phyloP scores from a whole-genome alignment of 345 rosid species.

The Anacardium occidentale region DNA sequence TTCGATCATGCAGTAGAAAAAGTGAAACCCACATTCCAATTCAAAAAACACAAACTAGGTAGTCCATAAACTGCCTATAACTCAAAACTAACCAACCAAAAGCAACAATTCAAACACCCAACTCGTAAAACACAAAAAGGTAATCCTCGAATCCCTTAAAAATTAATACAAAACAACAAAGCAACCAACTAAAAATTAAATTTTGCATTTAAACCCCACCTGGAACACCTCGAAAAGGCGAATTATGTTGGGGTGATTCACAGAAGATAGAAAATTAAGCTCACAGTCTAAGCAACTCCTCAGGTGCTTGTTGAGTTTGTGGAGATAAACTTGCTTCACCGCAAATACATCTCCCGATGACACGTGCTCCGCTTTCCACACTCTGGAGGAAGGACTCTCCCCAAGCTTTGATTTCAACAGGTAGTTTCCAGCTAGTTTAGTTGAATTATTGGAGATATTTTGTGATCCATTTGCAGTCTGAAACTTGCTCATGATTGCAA shows the following conservation, averaged over 20 bases:
- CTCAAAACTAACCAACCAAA: background rate
- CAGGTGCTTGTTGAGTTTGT: conserved; percentile 51
- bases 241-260: conserved; percentile 58
- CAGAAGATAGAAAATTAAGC: conserved; percentile 55
- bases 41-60: background rate
- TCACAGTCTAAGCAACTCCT: conserved; percentile 48
- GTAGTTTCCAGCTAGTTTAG: conserved; percentile 29
- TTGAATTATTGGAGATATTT: background rate
- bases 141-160: background rate
- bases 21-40: too few relatives aligned
- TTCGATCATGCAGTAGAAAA: too few relatives aligned
- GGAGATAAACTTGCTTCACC: conserved; percentile 55
- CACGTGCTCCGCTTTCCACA: conserved; percentile 52
- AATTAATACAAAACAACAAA: background rate
- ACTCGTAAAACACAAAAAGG: background rate
- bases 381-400: conserved; percentile 41
- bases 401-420: conserved; percentile 49
- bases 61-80: background rate
- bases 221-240: conserved; percentile 45
- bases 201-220: conserved; percentile 24
- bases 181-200: background rate
- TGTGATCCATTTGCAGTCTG: conserved; percentile 16
- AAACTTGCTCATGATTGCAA: background rate
- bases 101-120: background rate
- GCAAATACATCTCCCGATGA: conserved; percentile 49